phyloP scores from a whole-genome alignment of 495 filamentous ascomycete species.

The Aspergillus haitiensis region DNA sequence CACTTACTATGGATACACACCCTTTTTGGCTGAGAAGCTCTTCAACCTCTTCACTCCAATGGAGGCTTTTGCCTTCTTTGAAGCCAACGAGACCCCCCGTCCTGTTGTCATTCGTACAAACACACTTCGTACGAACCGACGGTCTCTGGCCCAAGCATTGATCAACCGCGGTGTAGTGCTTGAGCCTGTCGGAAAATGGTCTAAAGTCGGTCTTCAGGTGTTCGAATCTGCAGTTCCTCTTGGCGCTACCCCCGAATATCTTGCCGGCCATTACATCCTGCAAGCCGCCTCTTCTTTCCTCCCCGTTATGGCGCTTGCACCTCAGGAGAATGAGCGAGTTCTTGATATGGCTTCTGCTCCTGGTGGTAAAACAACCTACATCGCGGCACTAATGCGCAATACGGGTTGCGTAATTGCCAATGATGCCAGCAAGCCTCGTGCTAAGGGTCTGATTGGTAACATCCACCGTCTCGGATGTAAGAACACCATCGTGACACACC shows the following conservation, averaged over 20 bases:
- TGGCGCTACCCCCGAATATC: conserved; percentile 96
- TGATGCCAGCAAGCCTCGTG: conserved; percentile 87
- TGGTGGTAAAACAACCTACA: conserved; percentile 95
- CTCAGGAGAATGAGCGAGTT: conserved; percentile 86
- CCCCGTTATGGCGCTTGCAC: conserved; percentile 94
- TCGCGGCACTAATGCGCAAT: conserved; percentile 97
- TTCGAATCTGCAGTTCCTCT: conserved; percentile 92
- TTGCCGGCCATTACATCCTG: conserved; percentile 95
- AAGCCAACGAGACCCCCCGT: conserved; percentile 91
- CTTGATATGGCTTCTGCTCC: conserved; percentile 97
- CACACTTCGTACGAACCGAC: conserved; percentile 86
- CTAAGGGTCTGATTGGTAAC: conserved; percentile 97
- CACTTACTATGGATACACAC: conserved; percentile 87
- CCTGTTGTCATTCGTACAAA: conserved; percentile 92
- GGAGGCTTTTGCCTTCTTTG: conserved; percentile 97
- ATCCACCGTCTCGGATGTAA: conserved; percentile 91
- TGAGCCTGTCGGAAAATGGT: conserved; percentile 98
- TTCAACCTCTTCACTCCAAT: conserved; percentile 87
- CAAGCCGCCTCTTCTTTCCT: conserved; percentile 97
- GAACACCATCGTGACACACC: conserved; percentile 92
- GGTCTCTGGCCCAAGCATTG: conserved; percentile 87
- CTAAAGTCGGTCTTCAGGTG: conserved; percentile 92
- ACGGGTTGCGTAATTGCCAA: conserved; percentile 96
- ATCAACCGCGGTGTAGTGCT: conserved; percentile 97
- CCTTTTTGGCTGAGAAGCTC: conserved; percentile 81